Conservation (phyloP, 768 basidiomycete species). For the Mycena sanguinolenta region DNA sequence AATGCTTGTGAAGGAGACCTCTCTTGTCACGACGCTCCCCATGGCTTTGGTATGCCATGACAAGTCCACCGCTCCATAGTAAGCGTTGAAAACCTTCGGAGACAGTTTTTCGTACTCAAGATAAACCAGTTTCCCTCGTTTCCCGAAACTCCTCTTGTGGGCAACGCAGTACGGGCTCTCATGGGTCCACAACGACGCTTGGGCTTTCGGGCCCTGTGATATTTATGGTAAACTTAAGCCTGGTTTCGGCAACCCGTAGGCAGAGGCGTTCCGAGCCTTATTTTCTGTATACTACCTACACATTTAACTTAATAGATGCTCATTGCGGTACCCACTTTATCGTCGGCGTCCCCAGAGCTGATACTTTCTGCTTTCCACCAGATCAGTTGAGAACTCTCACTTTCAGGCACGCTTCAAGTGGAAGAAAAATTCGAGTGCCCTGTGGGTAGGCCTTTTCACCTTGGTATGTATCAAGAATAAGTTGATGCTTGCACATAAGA, state of each 20-base stretch:
- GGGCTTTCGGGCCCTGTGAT: conserved; percentile 49
- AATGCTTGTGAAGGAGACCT: conserved; percentile 36
- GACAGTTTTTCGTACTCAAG: not conserved
- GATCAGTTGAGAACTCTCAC: too few relatives aligned
- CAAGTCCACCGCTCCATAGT: conserved; percentile 42
- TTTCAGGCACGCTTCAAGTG: too few relatives aligned
- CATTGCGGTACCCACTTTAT: not conserved
- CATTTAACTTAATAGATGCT: not conserved
- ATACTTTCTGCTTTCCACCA: too few relatives aligned
- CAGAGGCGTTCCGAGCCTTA: not conserved
- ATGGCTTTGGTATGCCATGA: conserved; percentile 39
- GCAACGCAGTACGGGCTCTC: conserved; percentile 42
- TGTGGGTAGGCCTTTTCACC: too few relatives aligned
- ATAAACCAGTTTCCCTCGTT: conserved; percentile 41
- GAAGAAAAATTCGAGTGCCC: too few relatives aligned
- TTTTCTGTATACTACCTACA: not conserved
- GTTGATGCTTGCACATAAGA: too few relatives aligned
- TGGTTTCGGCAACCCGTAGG: conserved; percentile 28
- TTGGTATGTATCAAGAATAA: too few relatives aligned
- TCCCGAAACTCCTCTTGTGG: conserved; percentile 43
- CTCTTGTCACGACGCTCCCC: conserved; percentile 43
- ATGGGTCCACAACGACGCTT: conserved; percentile 44
- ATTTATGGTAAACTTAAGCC: conserved; percentile 39
- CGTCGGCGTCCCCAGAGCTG: too few relatives aligned
- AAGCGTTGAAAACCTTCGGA: not conserved